Conservation (phyloP, 331 rosid genomes). For the Rhamnella rubrinervis region DNA sequence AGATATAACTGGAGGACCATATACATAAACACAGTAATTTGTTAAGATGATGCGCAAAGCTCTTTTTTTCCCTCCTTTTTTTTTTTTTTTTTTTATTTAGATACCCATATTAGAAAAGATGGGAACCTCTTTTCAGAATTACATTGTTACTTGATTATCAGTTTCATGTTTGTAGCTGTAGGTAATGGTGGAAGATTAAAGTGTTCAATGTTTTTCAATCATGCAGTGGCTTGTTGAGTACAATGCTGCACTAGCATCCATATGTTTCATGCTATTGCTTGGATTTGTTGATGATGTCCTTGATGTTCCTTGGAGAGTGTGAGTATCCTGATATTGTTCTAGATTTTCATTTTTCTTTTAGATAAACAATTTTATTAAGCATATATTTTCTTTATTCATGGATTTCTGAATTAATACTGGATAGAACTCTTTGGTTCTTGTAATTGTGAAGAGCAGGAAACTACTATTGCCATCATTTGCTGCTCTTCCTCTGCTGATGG, state of each 20-base stretch:
- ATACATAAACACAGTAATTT: no score
- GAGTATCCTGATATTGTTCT: conserved; percentile 39
- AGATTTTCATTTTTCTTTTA: background rate
- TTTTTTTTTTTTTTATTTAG: no score
- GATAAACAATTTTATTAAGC: background rate
- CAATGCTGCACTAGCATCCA: conserved; percentile 88
- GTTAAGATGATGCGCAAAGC: no score
- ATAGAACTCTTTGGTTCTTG: conserved; percentile 26
- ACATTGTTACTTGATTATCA: background rate
- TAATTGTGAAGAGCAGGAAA: conserved; percentile 71
- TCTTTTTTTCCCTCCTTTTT: no score
- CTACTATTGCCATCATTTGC: conserved; percentile 85
- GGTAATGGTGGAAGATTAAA: conserved; percentile 7
- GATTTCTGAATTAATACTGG: conserved; percentile 23
- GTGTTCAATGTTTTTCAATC: conserved; percentile 9
- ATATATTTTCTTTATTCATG: conserved; percentile 5
- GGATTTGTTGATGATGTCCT: conserved; percentile 98
- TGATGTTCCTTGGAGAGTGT: conserved; percentile 99
- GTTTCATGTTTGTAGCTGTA: conserved; percentile 4
- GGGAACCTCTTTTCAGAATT: background rate
- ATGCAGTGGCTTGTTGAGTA: conserved; percentile 99
- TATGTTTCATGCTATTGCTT: conserved; percentile 91
- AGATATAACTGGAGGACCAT: no score
- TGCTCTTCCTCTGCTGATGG: conserved; percentile 95
- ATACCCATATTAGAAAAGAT: no score